Percentiles rank a stretch among this genome's conserved stretches.
These are phyloP conservation scores for Herpetomonas samuelpessoai DNA, from an alignment of 208 protist species.

Conservation along the genomic window DNA sequence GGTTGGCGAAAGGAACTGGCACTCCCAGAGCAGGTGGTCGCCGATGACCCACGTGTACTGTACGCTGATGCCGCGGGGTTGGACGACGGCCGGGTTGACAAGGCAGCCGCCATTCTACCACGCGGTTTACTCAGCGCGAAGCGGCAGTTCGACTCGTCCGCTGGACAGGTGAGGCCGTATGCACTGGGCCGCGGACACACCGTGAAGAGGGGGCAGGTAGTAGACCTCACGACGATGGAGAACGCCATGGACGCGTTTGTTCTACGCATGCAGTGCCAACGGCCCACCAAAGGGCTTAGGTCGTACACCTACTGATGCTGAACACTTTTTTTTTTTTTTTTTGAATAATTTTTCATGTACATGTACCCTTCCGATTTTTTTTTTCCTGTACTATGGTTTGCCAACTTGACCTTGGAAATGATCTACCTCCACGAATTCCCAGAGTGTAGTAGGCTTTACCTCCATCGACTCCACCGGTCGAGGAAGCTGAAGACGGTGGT, in stretches of 20 bases:
- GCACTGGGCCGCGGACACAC: constrained; percentile 18
- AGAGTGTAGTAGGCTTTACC: too few relatives aligned
- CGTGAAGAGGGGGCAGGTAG: background rate
- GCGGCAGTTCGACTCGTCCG: constrained; percentile 17
- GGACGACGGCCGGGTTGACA: too few relatives aligned
- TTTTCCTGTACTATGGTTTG: background rate
- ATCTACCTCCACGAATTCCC: too few relatives aligned
- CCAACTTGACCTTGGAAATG: too few relatives aligned
- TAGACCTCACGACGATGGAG: background rate
- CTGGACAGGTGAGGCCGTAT: constrained; percentile 48
- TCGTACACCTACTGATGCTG: constrained; percentile 16
- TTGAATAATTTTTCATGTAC: constrained; percentile 13
- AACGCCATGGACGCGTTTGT: constrained; percentile 32
- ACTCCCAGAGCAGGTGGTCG: constrained; percentile 2
- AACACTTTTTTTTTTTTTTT: constrained; percentile 14
- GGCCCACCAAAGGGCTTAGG: constrained; percentile 52
- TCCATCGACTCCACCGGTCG: too few relatives aligned
- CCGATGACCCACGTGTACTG: constrained; percentile 24
- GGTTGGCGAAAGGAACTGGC: background rate
- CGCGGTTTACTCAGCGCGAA: constrained; percentile 7
- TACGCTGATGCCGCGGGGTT: constrained; percentile 6
- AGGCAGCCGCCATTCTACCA: too few relatives aligned
- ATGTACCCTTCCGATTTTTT: too few relatives aligned
- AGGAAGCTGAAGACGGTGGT: too few relatives aligned
- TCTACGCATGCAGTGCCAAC: constrained; percentile 40